Evolutionary conservation across 306 rosid genomes (phyloP).

Genomic region (Delonix regia): DNA sequence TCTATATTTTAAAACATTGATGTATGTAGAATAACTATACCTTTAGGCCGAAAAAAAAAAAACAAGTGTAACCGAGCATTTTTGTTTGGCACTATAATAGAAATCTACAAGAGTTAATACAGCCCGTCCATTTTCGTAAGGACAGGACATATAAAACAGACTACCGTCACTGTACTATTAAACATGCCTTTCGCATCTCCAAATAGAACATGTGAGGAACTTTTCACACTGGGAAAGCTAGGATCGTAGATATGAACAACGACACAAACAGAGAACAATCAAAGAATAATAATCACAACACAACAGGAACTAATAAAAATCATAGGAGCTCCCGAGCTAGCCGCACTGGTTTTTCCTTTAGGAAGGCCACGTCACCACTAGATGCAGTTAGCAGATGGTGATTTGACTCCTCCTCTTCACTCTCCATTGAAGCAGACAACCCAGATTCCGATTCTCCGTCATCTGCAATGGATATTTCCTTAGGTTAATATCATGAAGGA

Average conservation of each 20-base stretch:
- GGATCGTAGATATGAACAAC: constrained; percentile 25
- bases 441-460: constrained; percentile 74
- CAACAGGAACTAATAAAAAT: constrained; percentile 29
- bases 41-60: too few relatives aligned
- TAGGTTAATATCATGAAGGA: not conserved
- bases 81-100: constrained; percentile 4
- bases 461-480: constrained; percentile 45
- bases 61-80: not conserved
- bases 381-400: constrained; percentile 65
- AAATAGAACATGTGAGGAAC: constrained; percentile 32
- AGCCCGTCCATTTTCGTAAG: constrained; percentile 28
- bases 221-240: constrained; percentile 28
- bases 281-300: constrained; percentile 29
- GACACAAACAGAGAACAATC: constrained; percentile 41
- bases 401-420: constrained; percentile 66
- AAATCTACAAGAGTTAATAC: not conserved
- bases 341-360: constrained; percentile 69
- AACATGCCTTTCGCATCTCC: constrained; percentile 22
- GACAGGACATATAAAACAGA: constrained; percentile 22
- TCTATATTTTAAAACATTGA: too few relatives aligned
- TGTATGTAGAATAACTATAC: too few relatives aligned
- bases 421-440: constrained; percentile 56
- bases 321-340: constrained; percentile 57
- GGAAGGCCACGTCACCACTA: constrained; percentile 57
- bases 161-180: constrained; percentile 30